Conservation (phyloP, 768 basidiomycete species). For the Boletus sensibilis region DNA sequence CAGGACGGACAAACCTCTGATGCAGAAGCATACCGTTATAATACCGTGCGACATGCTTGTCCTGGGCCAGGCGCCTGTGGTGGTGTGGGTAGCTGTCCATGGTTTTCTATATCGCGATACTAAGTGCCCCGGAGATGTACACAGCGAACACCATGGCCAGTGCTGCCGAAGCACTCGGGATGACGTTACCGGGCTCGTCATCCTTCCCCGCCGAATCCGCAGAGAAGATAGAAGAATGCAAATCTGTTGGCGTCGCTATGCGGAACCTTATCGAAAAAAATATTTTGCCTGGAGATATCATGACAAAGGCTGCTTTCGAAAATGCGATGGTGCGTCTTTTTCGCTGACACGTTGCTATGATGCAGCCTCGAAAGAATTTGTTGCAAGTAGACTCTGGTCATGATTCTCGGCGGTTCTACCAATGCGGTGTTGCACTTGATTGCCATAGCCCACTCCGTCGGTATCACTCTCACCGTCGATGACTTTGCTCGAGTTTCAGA, state of each 20-base stretch:
- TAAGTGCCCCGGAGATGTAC: constrained; percentile 68
- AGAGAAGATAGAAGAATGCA: constrained; percentile 87
- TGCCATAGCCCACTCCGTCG: constrained; percentile 94
- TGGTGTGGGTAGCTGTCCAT: constrained; percentile 61
- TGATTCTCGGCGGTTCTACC: constrained; percentile 97
- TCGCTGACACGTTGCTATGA: constrained; percentile 8
- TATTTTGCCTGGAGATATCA: constrained; percentile 91
- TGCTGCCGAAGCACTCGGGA: constrained; percentile 91
- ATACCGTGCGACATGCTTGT: constrained; percentile 89
- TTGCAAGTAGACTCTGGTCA: constrained; percentile 73
- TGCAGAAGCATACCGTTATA: constrained; percentile 82
- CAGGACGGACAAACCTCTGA: constrained; percentile 81
- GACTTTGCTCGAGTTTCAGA: constrained; percentile 96
- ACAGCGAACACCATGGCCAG: constrained; percentile 99
- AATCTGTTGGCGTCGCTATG: constrained; percentile 79
- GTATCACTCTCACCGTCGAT: constrained; percentile 82
- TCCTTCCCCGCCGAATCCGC: constrained; percentile 92
- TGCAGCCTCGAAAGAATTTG: constrained; percentile 2
- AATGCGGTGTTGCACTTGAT: constrained; percentile 97
- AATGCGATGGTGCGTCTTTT: constrained; percentile 80
- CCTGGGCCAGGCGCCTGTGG: constrained; percentile 99
- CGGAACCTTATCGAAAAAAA: constrained; percentile 85
- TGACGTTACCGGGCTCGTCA: constrained; percentile 96
- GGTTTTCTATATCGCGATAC: not conserved
- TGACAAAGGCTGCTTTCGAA: constrained; percentile 95